phyloP scores from a whole-genome alignment of 2,329 filamentous ascomycete genomes.

The Diaporthe batatas region DNA sequence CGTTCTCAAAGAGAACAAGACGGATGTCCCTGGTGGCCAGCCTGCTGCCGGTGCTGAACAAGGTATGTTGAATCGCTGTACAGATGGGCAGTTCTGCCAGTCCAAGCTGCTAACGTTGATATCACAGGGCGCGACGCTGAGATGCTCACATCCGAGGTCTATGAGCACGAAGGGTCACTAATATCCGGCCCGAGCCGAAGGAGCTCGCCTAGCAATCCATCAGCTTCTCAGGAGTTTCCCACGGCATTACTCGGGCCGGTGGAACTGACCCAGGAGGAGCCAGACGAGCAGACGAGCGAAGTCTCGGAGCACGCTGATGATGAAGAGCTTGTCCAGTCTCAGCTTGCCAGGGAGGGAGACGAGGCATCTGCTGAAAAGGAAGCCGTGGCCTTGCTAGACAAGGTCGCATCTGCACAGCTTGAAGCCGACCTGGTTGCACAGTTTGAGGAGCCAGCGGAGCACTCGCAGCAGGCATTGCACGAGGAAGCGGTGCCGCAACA shows the following conservation, averaged over 20 bases:
- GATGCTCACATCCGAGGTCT: conserved; percentile 1
- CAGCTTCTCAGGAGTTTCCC: conserved; percentile 22
- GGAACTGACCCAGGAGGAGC: not conserved
- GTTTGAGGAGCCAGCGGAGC: conserved; percentile 26
- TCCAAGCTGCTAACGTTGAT: not conserved
- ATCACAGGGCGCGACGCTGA: conserved; percentile 14
- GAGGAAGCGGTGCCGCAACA: not conserved
- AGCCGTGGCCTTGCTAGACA: not conserved
- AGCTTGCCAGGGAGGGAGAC: conserved; percentile 39
- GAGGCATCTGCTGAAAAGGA: conserved; percentile 33
- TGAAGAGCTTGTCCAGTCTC: conserved; percentile 41
- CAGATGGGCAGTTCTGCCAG: not conserved
- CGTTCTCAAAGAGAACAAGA: conserved; percentile 14
- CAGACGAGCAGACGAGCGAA: conserved; percentile 6
- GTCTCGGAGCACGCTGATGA: conserved; percentile 30
- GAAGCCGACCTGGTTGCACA: conserved; percentile 23
- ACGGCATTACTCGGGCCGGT: not conserved
- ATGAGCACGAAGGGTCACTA: conserved; percentile 16
- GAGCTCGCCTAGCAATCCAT: not conserved
- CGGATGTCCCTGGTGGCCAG: conserved; percentile 46
- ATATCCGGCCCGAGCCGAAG: not conserved
- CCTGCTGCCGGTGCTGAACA: conserved; percentile 19
- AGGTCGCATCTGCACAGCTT: conserved; percentile 10
- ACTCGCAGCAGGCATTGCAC: not conserved
- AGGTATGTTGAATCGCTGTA: not conserved